Base-by-base conservation (phyloP, 78 protist genomes). In the Dictyostelium purpureum region DNA sequence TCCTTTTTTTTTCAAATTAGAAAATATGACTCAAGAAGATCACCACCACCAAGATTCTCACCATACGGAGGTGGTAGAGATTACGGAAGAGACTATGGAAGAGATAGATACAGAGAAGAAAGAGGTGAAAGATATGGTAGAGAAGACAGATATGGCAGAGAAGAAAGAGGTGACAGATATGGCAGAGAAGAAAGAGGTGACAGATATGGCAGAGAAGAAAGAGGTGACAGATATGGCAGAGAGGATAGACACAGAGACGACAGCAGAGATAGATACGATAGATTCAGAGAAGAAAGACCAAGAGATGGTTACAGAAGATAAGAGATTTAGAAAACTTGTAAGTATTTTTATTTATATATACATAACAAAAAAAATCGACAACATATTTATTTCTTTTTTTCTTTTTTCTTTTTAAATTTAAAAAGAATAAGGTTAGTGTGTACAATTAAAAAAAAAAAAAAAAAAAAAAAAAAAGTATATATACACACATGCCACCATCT, bases 41-140 rank as follows among this genome's bases (percentile, higher is more conserved):
- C 74, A 61, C 59, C 87, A 14, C 87, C 81, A 75, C 81, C 65
- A 47, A 75, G 81, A 75, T 78, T 37, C 26, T 78, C 87, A 28
- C 87, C 87, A 61, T 78, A 78, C n/a, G 87, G 87, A n/a, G 40
- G 83, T n/a, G 83, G 57, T 24, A 77, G 57, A 24, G 21, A 57
- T 57, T 18, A 14, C 6, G 65, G 65, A 57, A 33, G 51, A 43
- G 33, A 71, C 9, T 45, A 59, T 45, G 54, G 28, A 43, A 38
- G 59, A 45, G 79, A 16, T 57, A 31, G 54, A 49, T 49, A 49
- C 54, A 31, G 71, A 28, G 71, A 18, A 5, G 31, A 31, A 16
- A 31, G 81, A 1, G 81, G 56, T 16, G 61, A 75, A 1, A 75
- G 81, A 75, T 51, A 51, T 3, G 47, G 47, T 18, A 35, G n/a